These are phyloP conservation scores for Fonsecaea nubica DNA, from an alignment of 2,329 filamentous ascomycete genomes.

Conservation along the genomic window DNA sequence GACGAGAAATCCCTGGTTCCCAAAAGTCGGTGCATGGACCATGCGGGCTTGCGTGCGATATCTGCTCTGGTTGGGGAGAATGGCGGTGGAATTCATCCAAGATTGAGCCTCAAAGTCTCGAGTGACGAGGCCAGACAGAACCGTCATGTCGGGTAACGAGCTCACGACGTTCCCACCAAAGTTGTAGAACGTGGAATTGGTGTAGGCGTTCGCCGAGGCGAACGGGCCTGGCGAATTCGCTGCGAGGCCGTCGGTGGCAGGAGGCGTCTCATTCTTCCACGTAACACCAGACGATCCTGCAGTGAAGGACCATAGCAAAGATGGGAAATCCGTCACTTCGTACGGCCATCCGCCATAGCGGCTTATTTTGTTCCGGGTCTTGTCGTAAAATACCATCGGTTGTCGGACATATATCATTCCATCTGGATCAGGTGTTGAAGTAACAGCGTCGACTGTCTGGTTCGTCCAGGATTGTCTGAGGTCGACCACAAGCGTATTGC, in stretches of 20 bases:
- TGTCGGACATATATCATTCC: conserved; percentile 23
- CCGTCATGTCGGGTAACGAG: conserved; percentile 24
- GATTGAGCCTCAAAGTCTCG: conserved; percentile 21
- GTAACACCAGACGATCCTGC: conserved; percentile 11
- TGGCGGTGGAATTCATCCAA: conserved; percentile 32
- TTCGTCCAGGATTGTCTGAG: conserved; percentile 34
- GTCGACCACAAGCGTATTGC: conserved; percentile 26
- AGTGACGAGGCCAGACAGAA: conserved; percentile 30
- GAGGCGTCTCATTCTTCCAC: conserved; percentile 22
- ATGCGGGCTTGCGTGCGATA: conserved; percentile 27
- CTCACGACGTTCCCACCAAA: conserved; percentile 27
- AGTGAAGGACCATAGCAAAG: conserved; percentile 26
- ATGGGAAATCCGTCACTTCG: conserved; percentile 10
- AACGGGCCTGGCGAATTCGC: conserved; percentile 21
- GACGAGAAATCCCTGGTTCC: conserved; percentile 28
- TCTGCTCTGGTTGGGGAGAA: conserved; percentile 21
- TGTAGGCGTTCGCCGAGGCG: conserved; percentile 23
- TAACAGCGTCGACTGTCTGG: conserved; percentile 15
- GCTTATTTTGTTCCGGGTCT: conserved; percentile 22
- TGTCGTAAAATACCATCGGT: conserved; percentile 29
- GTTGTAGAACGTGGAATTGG: conserved; percentile 29
- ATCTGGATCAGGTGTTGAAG: neutral
- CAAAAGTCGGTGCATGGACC: conserved; percentile 25
- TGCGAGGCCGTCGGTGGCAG: conserved; percentile 19
- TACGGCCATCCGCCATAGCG: conserved; percentile 34